Base-by-base conservation (phyloP, 2,329 filamentous ascomycete genomes). In the Verticillium dahliae region DNA sequence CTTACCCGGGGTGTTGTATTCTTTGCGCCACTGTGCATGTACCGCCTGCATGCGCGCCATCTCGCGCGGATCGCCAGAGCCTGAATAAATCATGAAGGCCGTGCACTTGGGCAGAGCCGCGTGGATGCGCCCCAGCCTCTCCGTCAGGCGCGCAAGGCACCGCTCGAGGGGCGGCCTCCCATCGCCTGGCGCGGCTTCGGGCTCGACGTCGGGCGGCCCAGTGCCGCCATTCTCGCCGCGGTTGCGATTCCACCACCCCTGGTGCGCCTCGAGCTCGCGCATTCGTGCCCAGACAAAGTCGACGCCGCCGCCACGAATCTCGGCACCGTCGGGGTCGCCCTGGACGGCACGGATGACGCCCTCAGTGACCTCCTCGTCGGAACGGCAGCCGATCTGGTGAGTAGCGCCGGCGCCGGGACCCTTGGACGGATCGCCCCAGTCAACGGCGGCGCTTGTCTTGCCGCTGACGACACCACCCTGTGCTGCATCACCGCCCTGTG, bases 401-500 rank as follows among this genome's bases (percentile, higher is more conserved):
- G 80, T 85, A 4, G 86, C 84, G 54, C 82, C 82, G 55, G 76
- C 79, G 57, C 84, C 84, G 5, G 80, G 78, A 15, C 84, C 85
- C 68, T 82, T 83, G 60, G 78, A 77, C 14, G 91, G 90, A 63
- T 92, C 89, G 58, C 93, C 94, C 90, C 94, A 97, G 75, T 99
- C 95, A 27, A 98, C 83, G 37, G 96, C 86, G 1, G 90, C 90
- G 62, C 87, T 89, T 0, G 82, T 85, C 73, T 88, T 88, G 65
- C 83, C 83, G 4, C 80, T 77, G 39, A 81, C 78, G 11, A 80
- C 65, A 27, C 85, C 84, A 35, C 84, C 84, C 11, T 78, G 81
- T 14, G 87, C 87, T 2, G 78, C 79, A 0, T 78, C 75, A 1
- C 84, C 85, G 54, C 81, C 85, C 65, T 87, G 86, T 11, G 80